Base-by-base conservation (phyloP, 1,284 basidiomycete species). In the Prillingera fragicola region DNA sequence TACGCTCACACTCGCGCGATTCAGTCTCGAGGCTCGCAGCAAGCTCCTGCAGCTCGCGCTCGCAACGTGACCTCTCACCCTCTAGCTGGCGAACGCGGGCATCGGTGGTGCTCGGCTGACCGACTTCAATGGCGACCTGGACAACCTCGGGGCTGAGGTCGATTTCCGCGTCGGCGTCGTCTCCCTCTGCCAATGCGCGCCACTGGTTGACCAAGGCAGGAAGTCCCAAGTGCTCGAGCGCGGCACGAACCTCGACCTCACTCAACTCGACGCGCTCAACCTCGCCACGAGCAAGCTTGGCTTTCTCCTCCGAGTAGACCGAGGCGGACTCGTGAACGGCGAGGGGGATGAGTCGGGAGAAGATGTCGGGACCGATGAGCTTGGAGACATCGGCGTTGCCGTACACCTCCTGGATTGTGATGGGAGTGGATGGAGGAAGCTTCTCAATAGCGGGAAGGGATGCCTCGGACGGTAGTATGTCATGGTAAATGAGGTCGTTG, bases 401-500 rank as follows among this genome's bases (percentile, higher is more conserved):
- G 63, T 95, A 98, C 4, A 96, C 84, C 52, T 97, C 94, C 63
- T 97, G 94, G 43, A 95, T 95, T 1, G 86, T 80, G 41, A 94
- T 84, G 0, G 89, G 82, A 0, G 80, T 80, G 0, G 88, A 86
- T 1, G 90, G 81, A 0, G 77, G 74, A 0, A 84, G 75, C 63
- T 88, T 88, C 41, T 95, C 91, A 43, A 95, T 80, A 1, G 75
- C 66, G 0, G 91, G 81, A 0, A 98, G 77, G 0, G 85, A 79
- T 15, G 91, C 87, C 13, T 84, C 78, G 4, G 84, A 75, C 1
- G 91, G 89, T 0, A 92, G 73, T 43, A 94, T 80, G n/a, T 89
- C 89, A 65, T 98, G 92, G 74, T 98, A 99, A 56, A 99, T 95
- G 35, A 99, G 79, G 63, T 98, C 94, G 68, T 98, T 98, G 73